These are phyloP conservation scores for Thelonectria olida DNA, from an alignment of 2,329 filamentous ascomycete species.

Conservation along the genomic window DNA sequence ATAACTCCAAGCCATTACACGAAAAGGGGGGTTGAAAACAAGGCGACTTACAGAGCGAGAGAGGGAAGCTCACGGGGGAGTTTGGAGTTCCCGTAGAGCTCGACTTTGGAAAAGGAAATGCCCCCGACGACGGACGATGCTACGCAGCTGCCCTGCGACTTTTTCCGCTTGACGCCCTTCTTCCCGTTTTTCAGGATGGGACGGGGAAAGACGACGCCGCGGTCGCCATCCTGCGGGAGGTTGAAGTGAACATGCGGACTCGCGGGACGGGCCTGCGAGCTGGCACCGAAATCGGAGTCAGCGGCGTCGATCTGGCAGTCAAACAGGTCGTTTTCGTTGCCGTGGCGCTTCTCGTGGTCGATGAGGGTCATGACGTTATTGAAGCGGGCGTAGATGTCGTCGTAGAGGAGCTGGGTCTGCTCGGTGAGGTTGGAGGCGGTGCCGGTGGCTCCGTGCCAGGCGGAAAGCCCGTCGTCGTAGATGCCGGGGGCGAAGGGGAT, in stretches of 20 bases:
- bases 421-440: slow-evolving; percentile 53
- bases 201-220: slow-evolving; percentile 10
- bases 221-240: slow-evolving; percentile 11
- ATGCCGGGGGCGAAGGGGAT: slow-evolving; percentile 46
- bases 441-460: slow-evolving; percentile 53
- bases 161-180: slow-evolving; percentile 24
- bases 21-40: not conserved
- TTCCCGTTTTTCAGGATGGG: slow-evolving; percentile 24
- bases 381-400: slow-evolving; percentile 70
- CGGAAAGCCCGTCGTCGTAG: slow-evolving; percentile 54
- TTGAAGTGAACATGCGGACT: not conserved
- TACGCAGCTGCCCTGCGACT: slow-evolving; percentile 23
- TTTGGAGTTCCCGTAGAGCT: slow-evolving; percentile 80
- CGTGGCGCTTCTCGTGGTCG: slow-evolving; percentile 66
- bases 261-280: not conserved
- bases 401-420: slow-evolving; percentile 46
- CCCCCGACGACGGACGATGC: slow-evolving; percentile 48
- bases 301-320: slow-evolving; percentile 44
- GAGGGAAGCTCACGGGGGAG: slow-evolving; percentile 74
- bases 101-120: slow-evolving; percentile 78
- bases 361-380: slow-evolving; percentile 77
- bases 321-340: slow-evolving; percentile 65
- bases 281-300: not conserved
- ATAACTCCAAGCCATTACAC: too few relatives aligned
- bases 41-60: slow-evolving; percentile 67